Percentiles rank a stretch among this genome's conserved stretches.
phyloP scores from a whole-genome alignment of 2,329 filamentous ascomycete species.

The Fusarium phyllophilum region DNA sequence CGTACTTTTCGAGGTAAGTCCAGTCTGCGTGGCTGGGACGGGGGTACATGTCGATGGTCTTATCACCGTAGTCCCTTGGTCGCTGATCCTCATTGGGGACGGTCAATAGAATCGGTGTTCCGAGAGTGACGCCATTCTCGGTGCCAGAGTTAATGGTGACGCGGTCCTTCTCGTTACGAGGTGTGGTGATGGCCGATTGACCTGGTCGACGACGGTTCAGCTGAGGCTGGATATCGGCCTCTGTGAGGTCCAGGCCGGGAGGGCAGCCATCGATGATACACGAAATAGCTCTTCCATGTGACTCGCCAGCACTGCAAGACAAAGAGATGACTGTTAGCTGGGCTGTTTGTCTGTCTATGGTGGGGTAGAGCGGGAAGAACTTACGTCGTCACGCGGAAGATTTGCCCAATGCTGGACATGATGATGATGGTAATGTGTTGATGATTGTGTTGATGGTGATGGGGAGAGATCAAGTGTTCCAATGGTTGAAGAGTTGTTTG shows the following conservation, averaged over 20 bases:
- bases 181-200: constrained; percentile 89
- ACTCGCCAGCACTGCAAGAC: constrained; percentile 61
- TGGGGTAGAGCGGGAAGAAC: constrained; percentile 43
- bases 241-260: constrained; percentile 85
- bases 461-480: neutral
- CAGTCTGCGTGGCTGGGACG: constrained; percentile 94
- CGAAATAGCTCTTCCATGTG: constrained; percentile 91
- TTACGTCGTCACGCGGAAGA: constrained; percentile 70
- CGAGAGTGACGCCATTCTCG: constrained; percentile 88
- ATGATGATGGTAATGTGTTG: constrained; percentile 38
- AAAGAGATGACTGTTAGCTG: neutral
- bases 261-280: constrained; percentile 95
- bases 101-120: constrained; percentile 87
- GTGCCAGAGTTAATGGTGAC: constrained; percentile 94
- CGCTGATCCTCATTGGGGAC: constrained; percentile 94
- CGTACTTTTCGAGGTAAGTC: constrained; percentile 98
- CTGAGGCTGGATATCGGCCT: constrained; percentile 91
- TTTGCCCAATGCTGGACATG: constrained; percentile 89
- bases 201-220: constrained; percentile 91
- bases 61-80: constrained; percentile 88
- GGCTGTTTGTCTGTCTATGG: neutral
- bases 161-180: constrained; percentile 89
- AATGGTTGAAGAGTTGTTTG: constrained; percentile 1
- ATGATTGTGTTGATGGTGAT: neutral
- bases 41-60: constrained; percentile 91